phyloP scores from a whole-genome alignment of 78 protist species.

The Diacronema lutheri region DNA sequence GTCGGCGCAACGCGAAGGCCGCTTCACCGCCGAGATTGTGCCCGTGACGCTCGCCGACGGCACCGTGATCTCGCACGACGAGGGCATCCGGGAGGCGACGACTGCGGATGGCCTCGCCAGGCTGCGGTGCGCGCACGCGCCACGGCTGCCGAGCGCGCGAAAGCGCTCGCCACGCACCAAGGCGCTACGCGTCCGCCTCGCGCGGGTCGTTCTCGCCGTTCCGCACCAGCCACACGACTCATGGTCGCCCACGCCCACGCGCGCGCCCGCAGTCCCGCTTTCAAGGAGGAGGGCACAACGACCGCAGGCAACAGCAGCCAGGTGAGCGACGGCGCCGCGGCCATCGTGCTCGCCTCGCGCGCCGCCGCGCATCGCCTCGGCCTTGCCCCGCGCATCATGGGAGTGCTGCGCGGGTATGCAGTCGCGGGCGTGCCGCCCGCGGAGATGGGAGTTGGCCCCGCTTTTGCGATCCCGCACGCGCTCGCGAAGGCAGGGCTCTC shows the following conservation, averaged over 20 bases:
- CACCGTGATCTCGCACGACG: not conserved
- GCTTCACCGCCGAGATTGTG: not conserved
- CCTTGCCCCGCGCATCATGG: not conserved
- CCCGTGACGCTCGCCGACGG: not conserved
- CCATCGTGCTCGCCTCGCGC: slow-evolving; percentile 42
- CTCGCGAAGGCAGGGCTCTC: slow-evolving; percentile 72
- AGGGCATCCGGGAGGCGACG: slow-evolving; percentile 1
- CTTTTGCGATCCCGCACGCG: slow-evolving; percentile 78
- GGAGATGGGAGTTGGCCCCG: slow-evolving; percentile 56
- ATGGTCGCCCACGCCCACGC: no score
- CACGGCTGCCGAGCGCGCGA: not conserved
- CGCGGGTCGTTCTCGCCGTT: no score
- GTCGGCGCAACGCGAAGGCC: not conserved
- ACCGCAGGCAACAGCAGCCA: slow-evolving; percentile 53
- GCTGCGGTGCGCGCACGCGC: slow-evolving; percentile 22
- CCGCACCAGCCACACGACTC: no score
- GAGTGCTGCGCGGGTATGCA: not conserved
- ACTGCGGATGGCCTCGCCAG: slow-evolving; percentile 2
- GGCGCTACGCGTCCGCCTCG: no score
- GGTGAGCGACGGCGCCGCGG: slow-evolving; percentile 59
- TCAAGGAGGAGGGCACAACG: slow-evolving; percentile 31
- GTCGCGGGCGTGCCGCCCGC: not conserved
- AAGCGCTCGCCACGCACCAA: not conserved
- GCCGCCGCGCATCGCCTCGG: not conserved
- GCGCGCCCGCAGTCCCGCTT: not conserved